Evolutionary conservation across 2,329 filamentous ascomycete genomes (phyloP), one percentile per base, ranked within the genome.

Genomic region (Arthrobotrys sinensis): DNA sequence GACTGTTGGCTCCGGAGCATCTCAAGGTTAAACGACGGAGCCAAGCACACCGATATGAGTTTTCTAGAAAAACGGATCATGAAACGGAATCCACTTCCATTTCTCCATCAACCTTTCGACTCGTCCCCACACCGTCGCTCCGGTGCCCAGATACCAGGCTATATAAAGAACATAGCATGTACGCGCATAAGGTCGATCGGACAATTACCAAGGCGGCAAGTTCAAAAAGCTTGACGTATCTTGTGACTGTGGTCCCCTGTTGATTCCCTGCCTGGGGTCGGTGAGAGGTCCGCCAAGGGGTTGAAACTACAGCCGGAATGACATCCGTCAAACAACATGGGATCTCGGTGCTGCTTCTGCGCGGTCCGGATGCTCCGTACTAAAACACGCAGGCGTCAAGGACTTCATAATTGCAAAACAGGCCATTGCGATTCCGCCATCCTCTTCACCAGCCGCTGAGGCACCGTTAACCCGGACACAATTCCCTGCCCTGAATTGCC

Each of bases 261-360:
- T 53, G 16, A 10, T 68, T 24, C 36, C 16, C 40, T n/a, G 63
- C 34, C 24, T 45, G 40, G 48, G 64, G 64, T 63, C 40, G 60
- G 48, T 62, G 50, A n/a, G 12, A 36, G 28, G 16, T n/a, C 62
- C 75, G 75, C 75, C 75, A 78, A 72, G 75, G 75, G 75, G 75
- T 72, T 78, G 75, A 78, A 78, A 78, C 75, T 68, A 52, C 66
- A 78, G 60, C 75, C 75, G 75, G 75, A 63, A 78, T 71, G 53
- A 64, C 75, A 78, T 78, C 75, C 75, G 75, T 68, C 75, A 78
- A 78, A 78, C 75, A 63, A 50, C 67, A 67, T 55, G 67, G 67
- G 50, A 55, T 32, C 45, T 63, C 46, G 43, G 36, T 46, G 60
- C 43, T 66, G 36, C 28, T 46, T 65, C 10, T 45, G 12, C 62